Base-by-base conservation (phyloP, 2,329 filamentous ascomycete species). In the Metarhizium brunneum region DNA sequence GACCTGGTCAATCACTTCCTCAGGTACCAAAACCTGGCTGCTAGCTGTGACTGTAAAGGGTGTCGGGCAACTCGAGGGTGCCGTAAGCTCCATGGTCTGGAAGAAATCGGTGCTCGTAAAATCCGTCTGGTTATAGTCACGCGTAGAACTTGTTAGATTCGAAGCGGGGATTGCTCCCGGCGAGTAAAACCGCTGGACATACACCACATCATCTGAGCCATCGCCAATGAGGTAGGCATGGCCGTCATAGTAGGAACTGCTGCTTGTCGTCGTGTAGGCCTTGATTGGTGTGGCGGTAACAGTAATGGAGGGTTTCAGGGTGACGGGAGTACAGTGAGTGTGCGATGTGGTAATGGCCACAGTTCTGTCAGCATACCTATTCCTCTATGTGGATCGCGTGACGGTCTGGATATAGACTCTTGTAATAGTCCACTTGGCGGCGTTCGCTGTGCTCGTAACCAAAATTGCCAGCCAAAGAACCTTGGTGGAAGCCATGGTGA, bases 11-110 rank as follows among this genome's bases (percentile, higher is more conserved):
- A 18, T 32, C 3, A 57, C 53, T 16, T 52, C 54, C n/a, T 18
- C 32, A 2, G 60, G 57, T 5, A 64, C n/a, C 32, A 54, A 42
- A 30, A 63, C 50, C 18, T 14, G 6, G 7, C 50, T 54, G 52
- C 48, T 48, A 13, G 62, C 64, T 0, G 52, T 57, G 32, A 66
- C 59, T 7, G 61, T 66, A 50, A 68, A 68, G 4, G 61, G 56
- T 6, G 65, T 67, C 4, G 64, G 62, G 57, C 66, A 68, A 4
- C 61, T 62, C 0, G 60, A 14, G 1, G 66, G 66, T 0, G 66
- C 66, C 0, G 64, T 65, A 56, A 60, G 62, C 48, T 62, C 52
- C 6, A 65, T 29, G 8, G 53, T 51, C 54, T 60, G 59, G 16
- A 56, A 43, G 51, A 58, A 64, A 25, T 53, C 48, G 4, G 62